phyloP scores from a whole-genome alignment of 140 eudicot species.

The Bidens hawaiensis region DNA sequence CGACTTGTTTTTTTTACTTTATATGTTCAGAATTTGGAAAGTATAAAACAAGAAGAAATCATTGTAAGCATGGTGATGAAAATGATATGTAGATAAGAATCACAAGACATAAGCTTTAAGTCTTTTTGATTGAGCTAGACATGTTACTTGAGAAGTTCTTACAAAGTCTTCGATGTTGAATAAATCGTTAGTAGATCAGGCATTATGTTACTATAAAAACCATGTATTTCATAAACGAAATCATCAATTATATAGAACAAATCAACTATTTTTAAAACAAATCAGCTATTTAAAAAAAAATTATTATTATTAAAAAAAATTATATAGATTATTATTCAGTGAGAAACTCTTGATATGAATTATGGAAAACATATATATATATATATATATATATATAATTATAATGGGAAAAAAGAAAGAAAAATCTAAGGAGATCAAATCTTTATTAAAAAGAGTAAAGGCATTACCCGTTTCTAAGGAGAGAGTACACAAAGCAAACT shows the following conservation, averaged over 20 bases:
- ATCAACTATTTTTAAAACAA: too few relatives aligned
- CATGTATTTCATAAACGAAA: not conserved
- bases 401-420: too few relatives aligned
- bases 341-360: not conserved
- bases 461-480: not conserved
- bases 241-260: not conserved
- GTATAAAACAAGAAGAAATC: not conserved
- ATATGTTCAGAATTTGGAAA: not conserved
- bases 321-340: too few relatives aligned
- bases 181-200: not conserved
- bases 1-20: not conserved
- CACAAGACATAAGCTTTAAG: not conserved
- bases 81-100: not conserved
- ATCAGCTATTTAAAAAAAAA: too few relatives aligned
- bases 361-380: not conserved
- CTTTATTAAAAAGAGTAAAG: not conserved
- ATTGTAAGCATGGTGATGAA: not conserved
- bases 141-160: not conserved
- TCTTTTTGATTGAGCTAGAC: not conserved
- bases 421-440: not conserved
- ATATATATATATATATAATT: too few relatives aligned
- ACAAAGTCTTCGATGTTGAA: not conserved
- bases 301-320: too few relatives aligned
- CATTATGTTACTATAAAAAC: not conserved
- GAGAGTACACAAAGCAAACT: constrained; percentile 11